Base-by-base conservation (phyloP, 1,284 basidiomycete species). In the Cryptococcus sp. region DNA sequence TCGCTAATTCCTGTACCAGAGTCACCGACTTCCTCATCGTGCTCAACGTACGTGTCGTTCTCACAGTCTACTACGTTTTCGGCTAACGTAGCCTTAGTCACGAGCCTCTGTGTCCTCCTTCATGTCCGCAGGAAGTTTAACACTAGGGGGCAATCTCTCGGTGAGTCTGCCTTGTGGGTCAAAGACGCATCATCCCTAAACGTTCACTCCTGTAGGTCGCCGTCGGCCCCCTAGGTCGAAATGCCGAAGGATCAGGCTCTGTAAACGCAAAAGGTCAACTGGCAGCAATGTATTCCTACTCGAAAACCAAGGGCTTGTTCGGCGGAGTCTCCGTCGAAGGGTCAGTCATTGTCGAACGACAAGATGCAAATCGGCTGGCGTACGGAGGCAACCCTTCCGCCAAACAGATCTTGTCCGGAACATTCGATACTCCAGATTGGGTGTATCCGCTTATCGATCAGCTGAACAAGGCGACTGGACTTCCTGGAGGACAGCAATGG, bases 251-350 rank as follows among this genome's bases (percentile, higher is more conserved):
- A 1, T 84, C 87, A 20, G 94, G 93, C 16, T 83, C 91, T 0
- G 68, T 99, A 55, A 97, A 88, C 72, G 85, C 90, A 0, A 90
- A 87, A 52, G 94, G 94, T 50, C 90, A 89, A 72, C 79, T 97
- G 5, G 91, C 94, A 7, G 93, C 94, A 49, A 97, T 98, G 93
- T 93, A 95, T 78, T 91, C 88, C 64, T 99, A 99, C 78, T 94
- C 91, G 4, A 93, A 94, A 77, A 94, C 93, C 4, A 87, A 91
- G 64, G 95, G 95, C 13, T 83, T 97, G 1, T 96, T 96, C 65
- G 92, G 81, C 42, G 83, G 83, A 11, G 80, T 85, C 20, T 93
- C 91, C 10, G 80, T 98, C 39, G 94, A 98, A 82, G 95, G 95
- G 11, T 93, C 90, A 0, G 88, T 97, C 46, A 93, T 99, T 54